Evolutionary conservation across 768 basidiomycete species (phyloP), one percentile per base, ranked within the genome.

Genomic region (Boletellus ananiceps): DNA sequence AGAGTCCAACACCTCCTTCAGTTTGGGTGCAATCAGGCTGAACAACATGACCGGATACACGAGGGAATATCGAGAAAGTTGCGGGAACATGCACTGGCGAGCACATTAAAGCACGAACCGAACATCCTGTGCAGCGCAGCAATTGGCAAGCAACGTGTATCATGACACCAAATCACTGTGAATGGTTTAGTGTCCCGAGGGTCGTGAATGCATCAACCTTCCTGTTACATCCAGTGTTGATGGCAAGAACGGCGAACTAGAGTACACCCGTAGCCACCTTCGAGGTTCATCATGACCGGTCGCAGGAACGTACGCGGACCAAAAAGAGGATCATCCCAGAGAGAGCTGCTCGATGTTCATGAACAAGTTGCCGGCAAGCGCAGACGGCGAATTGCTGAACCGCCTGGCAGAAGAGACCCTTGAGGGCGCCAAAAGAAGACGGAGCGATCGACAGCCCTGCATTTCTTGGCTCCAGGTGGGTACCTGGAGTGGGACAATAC

Each of bases 31-130:
- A 33, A 54, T 25, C 37, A 47, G 18, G 12, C 34, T 31, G 0
- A 52, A 39, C 2, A 46, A 6, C 56, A 59, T 59, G 50, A 41
- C 12, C 12, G 50, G 59, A 16, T 51, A 43, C 18, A 32, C n/a
- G 4, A 48, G 49, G 16, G 46, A 44, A 38, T 49, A 43, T n/a
- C 6, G 51, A 27, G 54, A 46, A 32, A 37, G 33, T 12, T 23
- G 46, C 16, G 49, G 52, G 32, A 50, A 55, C 47, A 23, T 47
- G 40, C 4, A 4, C 9, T 11, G 34, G 8, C n/a, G 18, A 19
- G 29, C 9, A 29, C 13, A 1, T n/a, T 25, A 15, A 21, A 25
- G 27, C 31, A 42, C 14, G 18, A 35, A 16, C 13, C 15, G 8
- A 32, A 9, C 36, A 38, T 44, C 46, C 48, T 39, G 49, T 59